These are phyloP conservation scores for Penicillium verrucosum DNA, from an alignment of 2,329 filamentous ascomycete genomes.

Conservation along the genomic window DNA sequence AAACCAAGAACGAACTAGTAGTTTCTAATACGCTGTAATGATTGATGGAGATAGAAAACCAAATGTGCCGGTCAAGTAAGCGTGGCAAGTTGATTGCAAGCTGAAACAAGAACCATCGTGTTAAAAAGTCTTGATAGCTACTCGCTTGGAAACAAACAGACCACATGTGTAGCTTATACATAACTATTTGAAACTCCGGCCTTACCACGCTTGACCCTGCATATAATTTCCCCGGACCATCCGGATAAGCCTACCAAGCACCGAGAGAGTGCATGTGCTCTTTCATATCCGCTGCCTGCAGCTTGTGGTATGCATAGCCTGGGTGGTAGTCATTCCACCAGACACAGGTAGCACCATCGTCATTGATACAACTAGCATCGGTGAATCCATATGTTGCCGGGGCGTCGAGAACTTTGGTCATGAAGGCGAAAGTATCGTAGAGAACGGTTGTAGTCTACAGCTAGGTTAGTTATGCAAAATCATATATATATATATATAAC, in stretches of 20 bases:
- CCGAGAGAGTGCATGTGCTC: conserved; percentile 17
- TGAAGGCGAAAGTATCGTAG: conserved; percentile 32
- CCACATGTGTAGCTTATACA: background rate
- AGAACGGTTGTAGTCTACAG: conserved; percentile 24
- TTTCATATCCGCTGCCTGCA: conserved; percentile 34
- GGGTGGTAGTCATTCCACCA: conserved; percentile 38
- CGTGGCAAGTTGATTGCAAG: conserved; percentile 1
- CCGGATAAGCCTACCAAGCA: conserved; percentile 21
- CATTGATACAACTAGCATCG: conserved; percentile 29
- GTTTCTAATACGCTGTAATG: background rate
- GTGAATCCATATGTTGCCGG: conserved; percentile 27
- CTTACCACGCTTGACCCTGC: background rate
- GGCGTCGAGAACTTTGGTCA: conserved; percentile 28
- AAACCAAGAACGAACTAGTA: no score
- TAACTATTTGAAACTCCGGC: background rate
- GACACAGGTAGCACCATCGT: conserved; percentile 28
- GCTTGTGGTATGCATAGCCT: conserved; percentile 27
- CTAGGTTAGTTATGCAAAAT: background rate
- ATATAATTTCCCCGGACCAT: background rate
- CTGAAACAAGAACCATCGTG: conserved; percentile 5
- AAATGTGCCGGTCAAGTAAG: background rate
- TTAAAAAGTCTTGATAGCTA: background rate
- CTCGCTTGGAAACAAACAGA: background rate
- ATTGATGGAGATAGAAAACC: background rate
- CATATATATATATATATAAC: no score